Evolutionary conservation across 129 eudicot genomes (phyloP).

Genomic region (Daucus carota): DH1_v3.0 NC_030383.2:2446001-2446500

Average conservation of each 20-base stretch:
- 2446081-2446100: constrained; percentile 36
- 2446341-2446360: not conserved
- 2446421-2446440: not conserved
- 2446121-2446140: constrained; percentile 29
- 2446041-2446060: constrained; percentile 31
- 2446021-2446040: not conserved
- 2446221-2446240: not conserved
- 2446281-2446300: not conserved
- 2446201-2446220: not conserved
- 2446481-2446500: not conserved
- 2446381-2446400: not conserved
- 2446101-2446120: constrained; percentile 51
- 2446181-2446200: not conserved
- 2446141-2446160: not conserved
- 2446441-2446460: not conserved
- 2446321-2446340: not conserved
- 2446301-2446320: not conserved
- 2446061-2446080: constrained; percentile 49
- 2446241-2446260: not conserved
- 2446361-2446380: not conserved
- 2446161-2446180: not conserved
- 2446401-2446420: not conserved
- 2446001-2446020: not conserved
- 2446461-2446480: not conserved
- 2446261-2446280: not conserved